Evolutionary conservation across 106 monocot species (phyloP).

Genomic region (Dioscorea dumetorum): DNA sequence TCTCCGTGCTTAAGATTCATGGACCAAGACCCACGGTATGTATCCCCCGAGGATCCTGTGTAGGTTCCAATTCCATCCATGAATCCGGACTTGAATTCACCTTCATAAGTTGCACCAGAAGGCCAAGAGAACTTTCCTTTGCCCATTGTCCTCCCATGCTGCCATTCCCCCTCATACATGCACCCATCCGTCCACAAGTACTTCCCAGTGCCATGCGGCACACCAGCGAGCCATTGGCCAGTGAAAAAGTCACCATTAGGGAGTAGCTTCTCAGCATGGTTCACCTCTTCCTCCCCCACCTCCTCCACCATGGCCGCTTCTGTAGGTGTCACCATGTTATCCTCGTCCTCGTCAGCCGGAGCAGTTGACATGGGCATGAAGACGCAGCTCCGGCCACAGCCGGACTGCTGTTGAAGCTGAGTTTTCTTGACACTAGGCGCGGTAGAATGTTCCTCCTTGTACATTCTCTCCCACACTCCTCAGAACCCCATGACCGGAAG

Average conservation of each 20-base stretch:
- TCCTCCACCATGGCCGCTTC: neutral
- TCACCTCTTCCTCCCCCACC: conserved; percentile 1
- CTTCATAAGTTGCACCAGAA: conserved; percentile 87
- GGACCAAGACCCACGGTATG: conserved; percentile 62
- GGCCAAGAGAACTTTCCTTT: conserved; percentile 94
- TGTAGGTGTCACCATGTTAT: too few species aligned
- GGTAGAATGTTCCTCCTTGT: too few species aligned
- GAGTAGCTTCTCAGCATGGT: conserved; percentile 53
- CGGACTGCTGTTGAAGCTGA: too few species aligned
- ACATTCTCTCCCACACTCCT: too few species aligned
- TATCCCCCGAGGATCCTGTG: conserved; percentile 71
- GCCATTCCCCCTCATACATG: conserved; percentile 97
- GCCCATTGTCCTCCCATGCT: conserved; percentile 53
- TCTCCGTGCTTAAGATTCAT: conserved; percentile 81
- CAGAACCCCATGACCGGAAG: too few species aligned
- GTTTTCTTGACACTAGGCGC: too few species aligned
- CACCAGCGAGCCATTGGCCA: conserved; percentile 53
- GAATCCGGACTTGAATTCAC: conserved; percentile 83
- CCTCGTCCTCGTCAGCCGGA: too few species aligned
- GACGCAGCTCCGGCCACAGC: too few species aligned
- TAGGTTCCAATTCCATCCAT: conserved; percentile 83
- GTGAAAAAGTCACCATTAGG: conserved; percentile 92
- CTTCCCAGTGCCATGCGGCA: conserved; percentile 79
- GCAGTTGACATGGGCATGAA: too few species aligned
- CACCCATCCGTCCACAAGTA: conserved; percentile 96